Conservation (phyloP, 2,329 filamentous ascomycete species). For the Phialocephala sp. region DNA sequence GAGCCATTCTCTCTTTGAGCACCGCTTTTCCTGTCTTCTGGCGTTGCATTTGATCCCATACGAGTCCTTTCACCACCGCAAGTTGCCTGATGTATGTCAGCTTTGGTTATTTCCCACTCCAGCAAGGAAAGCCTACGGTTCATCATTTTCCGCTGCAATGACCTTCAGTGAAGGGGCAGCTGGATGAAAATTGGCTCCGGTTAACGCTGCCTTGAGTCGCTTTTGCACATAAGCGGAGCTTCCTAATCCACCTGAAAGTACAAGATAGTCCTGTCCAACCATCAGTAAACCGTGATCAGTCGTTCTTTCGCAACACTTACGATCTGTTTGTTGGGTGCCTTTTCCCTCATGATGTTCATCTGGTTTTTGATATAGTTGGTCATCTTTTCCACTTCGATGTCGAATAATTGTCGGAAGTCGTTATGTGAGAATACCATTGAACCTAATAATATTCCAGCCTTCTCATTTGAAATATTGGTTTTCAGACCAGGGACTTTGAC, state of each 20-base stretch:
- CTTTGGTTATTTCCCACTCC: neutral
- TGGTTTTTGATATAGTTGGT: conserved; percentile 7
- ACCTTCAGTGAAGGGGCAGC: conserved; percentile 40
- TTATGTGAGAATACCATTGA: conserved; percentile 15
- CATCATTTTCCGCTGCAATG: conserved; percentile 45
- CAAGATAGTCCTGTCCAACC: conserved; percentile 43
- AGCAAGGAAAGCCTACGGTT: conserved; percentile 6
- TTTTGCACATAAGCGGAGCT: conserved; percentile 40
- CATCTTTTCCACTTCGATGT: conserved; percentile 10
- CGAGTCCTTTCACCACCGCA: conserved; percentile 58
- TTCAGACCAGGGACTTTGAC: conserved; percentile 5
- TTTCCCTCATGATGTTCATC: conserved; percentile 12
- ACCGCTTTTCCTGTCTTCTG: conserved; percentile 50
- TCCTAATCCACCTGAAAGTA: conserved; percentile 19
- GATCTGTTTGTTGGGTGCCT: neutral
- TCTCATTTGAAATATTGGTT: neutral
- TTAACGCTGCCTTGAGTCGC: conserved; percentile 42
- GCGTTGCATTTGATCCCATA: conserved; percentile 55
- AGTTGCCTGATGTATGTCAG: conserved; percentile 51
- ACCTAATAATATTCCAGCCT: conserved; percentile 8
- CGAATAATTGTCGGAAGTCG: conserved; percentile 2
- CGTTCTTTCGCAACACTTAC: neutral
- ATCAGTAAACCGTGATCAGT: neutral
- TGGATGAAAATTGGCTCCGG: conserved; percentile 38
- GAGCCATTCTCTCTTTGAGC: conserved; percentile 48